These are phyloP conservation scores for Pythium pectinolyticum DNA, from an alignment of 352 stramenopile species.

Conservation along the genomic window DNA sequence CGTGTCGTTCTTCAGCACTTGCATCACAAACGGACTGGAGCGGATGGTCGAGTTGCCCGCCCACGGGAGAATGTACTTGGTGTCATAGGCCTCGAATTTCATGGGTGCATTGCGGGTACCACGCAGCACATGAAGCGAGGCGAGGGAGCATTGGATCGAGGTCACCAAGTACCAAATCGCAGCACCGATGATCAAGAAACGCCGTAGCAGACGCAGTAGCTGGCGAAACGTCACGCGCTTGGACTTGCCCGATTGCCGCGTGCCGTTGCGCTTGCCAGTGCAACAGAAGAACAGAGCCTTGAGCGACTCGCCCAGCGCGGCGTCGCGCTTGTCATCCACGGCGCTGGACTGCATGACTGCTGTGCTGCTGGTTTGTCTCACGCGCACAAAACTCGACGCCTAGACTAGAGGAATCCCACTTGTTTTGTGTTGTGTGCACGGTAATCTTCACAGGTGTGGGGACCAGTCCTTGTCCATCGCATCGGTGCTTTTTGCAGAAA, in stretches of 20 bases:
- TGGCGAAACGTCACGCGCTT: too few species aligned
- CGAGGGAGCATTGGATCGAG: background rate
- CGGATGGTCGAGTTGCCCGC: conserved; percentile 12
- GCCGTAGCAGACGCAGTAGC: background rate
- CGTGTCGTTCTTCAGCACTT: conserved; percentile 8
- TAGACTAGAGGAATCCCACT: too few species aligned
- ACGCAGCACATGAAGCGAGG: conserved; percentile 4
- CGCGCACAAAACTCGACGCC: too few species aligned
- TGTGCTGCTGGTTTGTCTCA: too few species aligned
- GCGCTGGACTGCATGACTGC: too few species aligned
- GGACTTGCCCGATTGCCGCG: too few species aligned
- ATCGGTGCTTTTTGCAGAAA: too few species aligned
- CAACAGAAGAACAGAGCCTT: background rate
- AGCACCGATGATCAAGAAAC: background rate
- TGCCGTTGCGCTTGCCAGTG: too few species aligned
- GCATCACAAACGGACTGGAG: conserved; percentile 1
- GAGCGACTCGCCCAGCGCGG: background rate
- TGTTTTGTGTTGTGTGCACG: too few species aligned
- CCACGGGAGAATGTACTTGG: conserved; percentile 5
- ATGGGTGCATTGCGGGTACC: background rate
- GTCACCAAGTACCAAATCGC: conserved; percentile 3
- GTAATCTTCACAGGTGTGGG: too few species aligned
- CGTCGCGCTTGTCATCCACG: conserved; percentile 11
- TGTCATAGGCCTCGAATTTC: conserved; percentile 8
- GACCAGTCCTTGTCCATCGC: too few species aligned